Conservation (phyloP, 2,329 filamentous ascomycete species). For the Fusarium agapanthi region DNA sequence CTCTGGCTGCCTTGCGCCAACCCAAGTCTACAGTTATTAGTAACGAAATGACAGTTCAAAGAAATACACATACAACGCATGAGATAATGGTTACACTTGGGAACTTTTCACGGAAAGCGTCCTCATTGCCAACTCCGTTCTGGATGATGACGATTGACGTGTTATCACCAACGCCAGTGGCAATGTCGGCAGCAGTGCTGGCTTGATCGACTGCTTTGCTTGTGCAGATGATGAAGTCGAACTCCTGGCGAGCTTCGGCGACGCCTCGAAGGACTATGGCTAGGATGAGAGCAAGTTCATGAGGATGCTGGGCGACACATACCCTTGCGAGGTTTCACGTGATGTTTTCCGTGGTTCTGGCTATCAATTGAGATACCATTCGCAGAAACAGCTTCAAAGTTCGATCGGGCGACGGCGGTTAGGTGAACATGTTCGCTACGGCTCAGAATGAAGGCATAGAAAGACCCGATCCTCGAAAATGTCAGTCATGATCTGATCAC, state of each 20-base stretch:
- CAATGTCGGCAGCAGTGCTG: constrained; percentile 32
- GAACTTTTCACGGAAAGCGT: constrained; percentile 59
- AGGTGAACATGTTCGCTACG: constrained; percentile 56
- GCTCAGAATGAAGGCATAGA: constrained; percentile 64
- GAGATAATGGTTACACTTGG: constrained; percentile 63
- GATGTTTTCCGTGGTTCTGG: constrained; percentile 63
- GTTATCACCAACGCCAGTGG: constrained; percentile 47
- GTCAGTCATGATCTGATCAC: background rate
- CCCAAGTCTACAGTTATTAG: constrained; percentile 54
- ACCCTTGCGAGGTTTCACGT: constrained; percentile 57
- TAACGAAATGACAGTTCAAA: background rate
- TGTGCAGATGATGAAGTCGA: constrained; percentile 35
- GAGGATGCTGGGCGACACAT: fast-evolving
- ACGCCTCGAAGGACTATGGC: constrained; percentile 19
- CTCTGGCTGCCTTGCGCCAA: constrained; percentile 59
- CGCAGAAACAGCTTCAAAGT: constrained; percentile 63
- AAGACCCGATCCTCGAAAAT: constrained; percentile 60
- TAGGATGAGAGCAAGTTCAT: background rate
- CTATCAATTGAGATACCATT: constrained; percentile 64
- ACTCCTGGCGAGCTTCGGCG: constrained; percentile 15
- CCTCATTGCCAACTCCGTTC: constrained; percentile 69
- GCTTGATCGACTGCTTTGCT: constrained; percentile 36
- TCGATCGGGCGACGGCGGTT: constrained; percentile 68
- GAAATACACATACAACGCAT: constrained; percentile 55
- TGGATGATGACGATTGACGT: constrained; percentile 68